These are phyloP conservation scores for Stentor coeruleus DNA, from an alignment of 73 alveolate species.

Conservation along the genomic window DNA sequence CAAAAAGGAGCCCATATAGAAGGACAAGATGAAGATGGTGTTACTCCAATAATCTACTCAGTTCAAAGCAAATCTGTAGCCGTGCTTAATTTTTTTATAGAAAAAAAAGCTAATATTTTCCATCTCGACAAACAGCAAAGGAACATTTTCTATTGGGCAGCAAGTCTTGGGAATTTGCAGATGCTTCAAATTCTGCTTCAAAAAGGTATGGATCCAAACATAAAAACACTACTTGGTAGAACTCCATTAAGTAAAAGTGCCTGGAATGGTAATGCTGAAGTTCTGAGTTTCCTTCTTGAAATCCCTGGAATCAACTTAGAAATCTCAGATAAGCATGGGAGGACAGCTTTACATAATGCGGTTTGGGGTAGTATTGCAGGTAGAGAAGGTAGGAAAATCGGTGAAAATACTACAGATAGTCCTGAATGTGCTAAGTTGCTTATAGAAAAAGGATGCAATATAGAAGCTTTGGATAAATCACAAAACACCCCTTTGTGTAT, in stretches of 20 bases:
- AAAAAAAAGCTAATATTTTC: not conserved
- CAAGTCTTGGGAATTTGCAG: not conserved
- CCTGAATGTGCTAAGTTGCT: constrained; percentile 20
- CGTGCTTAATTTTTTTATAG: not conserved
- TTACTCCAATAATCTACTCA: constrained; percentile 2
- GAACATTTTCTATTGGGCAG: constrained; percentile 3
- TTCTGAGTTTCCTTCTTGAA: not conserved
- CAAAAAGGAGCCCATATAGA: not conserved
- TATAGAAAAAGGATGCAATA: not conserved
- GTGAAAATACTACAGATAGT: not conserved
- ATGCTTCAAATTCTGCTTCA: not conserved
- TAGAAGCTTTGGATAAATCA: not conserved
- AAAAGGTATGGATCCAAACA: not conserved
- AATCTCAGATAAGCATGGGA: not conserved
- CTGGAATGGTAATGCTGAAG: constrained; percentile 15
- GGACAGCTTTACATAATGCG: constrained; percentile 23
- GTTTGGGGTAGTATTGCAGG: constrained; percentile 24
- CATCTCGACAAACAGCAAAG: not conserved
- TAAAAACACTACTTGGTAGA: not conserved
- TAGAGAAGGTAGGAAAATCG: not conserved
- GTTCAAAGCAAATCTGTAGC: not conserved
- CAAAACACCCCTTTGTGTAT: constrained; percentile 13
- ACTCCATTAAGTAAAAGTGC: constrained; percentile 21
- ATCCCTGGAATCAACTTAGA: constrained; percentile 19
- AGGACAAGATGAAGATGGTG: constrained; percentile 11